Base-by-base conservation (phyloP, 2,329 filamentous ascomycete genomes). In the Diaporthe nobilis region DNA sequence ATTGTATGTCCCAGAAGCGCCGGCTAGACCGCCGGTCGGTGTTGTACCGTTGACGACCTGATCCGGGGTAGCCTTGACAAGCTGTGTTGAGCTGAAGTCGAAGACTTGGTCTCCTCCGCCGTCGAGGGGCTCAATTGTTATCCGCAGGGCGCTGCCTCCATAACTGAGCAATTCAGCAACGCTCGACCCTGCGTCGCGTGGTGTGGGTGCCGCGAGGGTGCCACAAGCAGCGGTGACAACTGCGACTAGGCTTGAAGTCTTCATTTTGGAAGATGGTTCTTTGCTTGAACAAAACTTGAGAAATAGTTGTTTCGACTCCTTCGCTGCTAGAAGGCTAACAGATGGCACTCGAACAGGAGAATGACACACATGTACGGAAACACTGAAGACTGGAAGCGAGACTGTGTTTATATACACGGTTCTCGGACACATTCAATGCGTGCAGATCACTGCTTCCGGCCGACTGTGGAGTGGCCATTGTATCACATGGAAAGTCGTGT, bases 1-100 rank as follows among this genome's bases (percentile, higher is more conserved):
- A 78, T 87, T 85, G 84, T 86, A 89, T 77, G 85, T 83, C 20
- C 87, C 87, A 28, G 83, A 81, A 28, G 86, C 84, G 65, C 86
- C 86, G 9, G 81, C 77, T 20, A 85, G 81, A 28, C 86, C 85
- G 4, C 79, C 79, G 5, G 75, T 78, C 2, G 75, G 57, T 1
- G 77, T 81, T 4, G 82, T 85, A 55, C 82, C 83, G 75, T 86
- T 85, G 77, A 87, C 83, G 74, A 89, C 87, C 77, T 88, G 83
- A 42, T 86, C 83, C 1, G 87, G 87, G 0, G 82, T 84, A 37
- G 88, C 88, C 58, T 85, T 82, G 75, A 89, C 81, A 44, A 84
- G 78, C 82, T 85, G 88, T 68, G 84, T 85, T 47, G 85, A 86
- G 65, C 87, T 88, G 83, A 88, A 90, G 71, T 71, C 74, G 47